Percentiles rank a stretch among this genome's conserved stretches.
phyloP scores from a whole-genome alignment of 257 asterid genomes.

The Ligustrum vulgare region DNA sequence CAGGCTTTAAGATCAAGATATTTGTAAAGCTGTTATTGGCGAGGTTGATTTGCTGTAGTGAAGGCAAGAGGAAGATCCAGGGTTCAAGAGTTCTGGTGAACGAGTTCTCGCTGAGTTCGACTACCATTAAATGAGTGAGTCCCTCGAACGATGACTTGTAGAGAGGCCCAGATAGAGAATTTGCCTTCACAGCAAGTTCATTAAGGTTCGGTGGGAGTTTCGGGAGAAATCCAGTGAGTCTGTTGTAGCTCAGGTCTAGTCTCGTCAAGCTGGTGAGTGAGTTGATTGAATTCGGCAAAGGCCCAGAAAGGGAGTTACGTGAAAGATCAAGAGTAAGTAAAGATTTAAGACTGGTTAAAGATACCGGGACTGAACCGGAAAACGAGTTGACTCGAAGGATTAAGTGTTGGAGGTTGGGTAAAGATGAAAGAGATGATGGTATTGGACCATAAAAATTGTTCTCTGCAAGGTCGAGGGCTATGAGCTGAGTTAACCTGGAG shows the following conservation, averaged over 20 bases:
- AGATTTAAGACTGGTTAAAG: constrained; percentile 43
- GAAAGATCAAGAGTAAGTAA: constrained; percentile 67
- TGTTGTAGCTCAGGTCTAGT: constrained; percentile 78
- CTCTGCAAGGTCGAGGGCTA: constrained; percentile 64
- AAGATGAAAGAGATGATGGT: constrained; percentile 48
- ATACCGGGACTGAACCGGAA: constrained; percentile 67
- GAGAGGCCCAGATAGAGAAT: constrained; percentile 61
- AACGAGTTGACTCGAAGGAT: constrained; percentile 75
- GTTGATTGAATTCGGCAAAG: constrained; percentile 41
- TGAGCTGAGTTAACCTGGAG: constrained; percentile 64
- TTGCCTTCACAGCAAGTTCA: constrained; percentile 67
- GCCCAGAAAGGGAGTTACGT: constrained; percentile 55
- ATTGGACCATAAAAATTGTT: constrained; percentile 72
- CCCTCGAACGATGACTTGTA: constrained; percentile 46
- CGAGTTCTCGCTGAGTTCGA: constrained; percentile 73
- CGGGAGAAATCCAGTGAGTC: constrained; percentile 67
- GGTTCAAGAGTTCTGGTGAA: constrained; percentile 55
- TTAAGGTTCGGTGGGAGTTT: constrained; percentile 63
- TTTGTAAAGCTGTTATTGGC: constrained; percentile 58
- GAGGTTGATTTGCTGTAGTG: constrained; percentile 70
- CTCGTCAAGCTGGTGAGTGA: constrained; percentile 45
- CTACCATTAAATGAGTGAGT: constrained; percentile 54
- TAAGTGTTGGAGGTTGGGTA: constrained; percentile 50
- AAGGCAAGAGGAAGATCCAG: constrained; percentile 71
- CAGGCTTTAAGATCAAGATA: constrained; percentile 35